Conservation (phyloP, 257 asterid genomes). For the Solanum bukasovii region DNA sequence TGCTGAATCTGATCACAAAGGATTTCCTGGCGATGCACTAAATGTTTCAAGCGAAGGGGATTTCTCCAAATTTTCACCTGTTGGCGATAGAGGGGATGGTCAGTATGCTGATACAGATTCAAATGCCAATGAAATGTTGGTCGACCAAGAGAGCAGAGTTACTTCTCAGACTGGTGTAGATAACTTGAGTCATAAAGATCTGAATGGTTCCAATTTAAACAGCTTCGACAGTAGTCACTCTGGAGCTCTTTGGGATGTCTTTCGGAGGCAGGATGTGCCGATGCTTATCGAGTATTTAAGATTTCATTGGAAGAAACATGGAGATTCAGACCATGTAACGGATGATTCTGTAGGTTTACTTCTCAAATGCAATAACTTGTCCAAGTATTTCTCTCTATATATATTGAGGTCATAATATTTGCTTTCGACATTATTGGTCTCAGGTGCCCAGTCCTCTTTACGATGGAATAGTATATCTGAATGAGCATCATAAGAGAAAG, state of each 20-base stretch:
- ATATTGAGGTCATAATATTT: not conserved
- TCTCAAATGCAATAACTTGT: constrained; percentile 2
- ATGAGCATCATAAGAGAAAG: constrained; percentile 54
- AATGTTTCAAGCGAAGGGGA: constrained; percentile 14
- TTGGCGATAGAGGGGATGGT: constrained; percentile 25
- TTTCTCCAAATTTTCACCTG: constrained; percentile 28
- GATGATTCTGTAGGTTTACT: constrained; percentile 35
- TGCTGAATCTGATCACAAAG: constrained; percentile 32
- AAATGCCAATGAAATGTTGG: constrained; percentile 17
- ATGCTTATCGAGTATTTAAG: constrained; percentile 53
- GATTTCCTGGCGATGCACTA: constrained; percentile 21
- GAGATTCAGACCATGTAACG: constrained; percentile 19
- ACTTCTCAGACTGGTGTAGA: constrained; percentile 23
- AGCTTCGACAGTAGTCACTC: constrained; percentile 25
- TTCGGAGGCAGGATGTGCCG: constrained; percentile 74
- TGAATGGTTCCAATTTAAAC: constrained; percentile 15
- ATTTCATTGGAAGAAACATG: constrained; percentile 41
- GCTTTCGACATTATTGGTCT: constrained; percentile 4
- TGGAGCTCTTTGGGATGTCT: constrained; percentile 91
- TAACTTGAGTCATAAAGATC: constrained; percentile 15
- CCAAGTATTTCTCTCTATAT: not conserved
- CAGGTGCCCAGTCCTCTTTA: constrained; percentile 70
- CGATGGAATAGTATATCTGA: constrained; percentile 56
- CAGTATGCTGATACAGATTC: constrained; percentile 21
- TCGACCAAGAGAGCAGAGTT: constrained; percentile 26